phyloP scores from a whole-genome alignment of 2,329 filamentous ascomycete species.

The Diaporthe citrichinensis region DNA sequence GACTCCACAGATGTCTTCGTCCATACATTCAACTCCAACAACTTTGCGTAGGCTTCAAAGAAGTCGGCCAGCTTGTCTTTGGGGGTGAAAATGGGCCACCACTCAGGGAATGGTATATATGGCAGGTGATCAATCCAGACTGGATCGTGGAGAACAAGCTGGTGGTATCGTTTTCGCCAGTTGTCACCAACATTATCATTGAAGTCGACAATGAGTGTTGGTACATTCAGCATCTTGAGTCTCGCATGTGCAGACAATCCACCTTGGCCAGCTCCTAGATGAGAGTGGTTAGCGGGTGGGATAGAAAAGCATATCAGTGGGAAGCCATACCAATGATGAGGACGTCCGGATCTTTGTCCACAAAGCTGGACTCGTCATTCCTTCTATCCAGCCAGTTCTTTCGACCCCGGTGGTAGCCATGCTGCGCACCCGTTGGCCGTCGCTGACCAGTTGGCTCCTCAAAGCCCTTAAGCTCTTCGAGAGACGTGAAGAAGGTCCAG shows the following conservation, averaged over 20 bases:
- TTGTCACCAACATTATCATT: slow-evolving; percentile 69
- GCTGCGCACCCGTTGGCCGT: slow-evolving; percentile 69
- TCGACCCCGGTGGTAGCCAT: slow-evolving; percentile 64
- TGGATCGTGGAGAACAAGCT: slow-evolving; percentile 73
- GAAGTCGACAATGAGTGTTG: slow-evolving; percentile 66
- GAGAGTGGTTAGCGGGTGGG: slow-evolving; percentile 18
- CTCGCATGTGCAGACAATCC: slow-evolving; percentile 67
- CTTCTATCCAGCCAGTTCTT: slow-evolving; percentile 73
- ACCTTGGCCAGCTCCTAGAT: slow-evolving; percentile 67
- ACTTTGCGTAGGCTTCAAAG: slow-evolving; percentile 72
- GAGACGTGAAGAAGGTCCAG: slow-evolving; percentile 73
- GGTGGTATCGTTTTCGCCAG: slow-evolving; percentile 71
- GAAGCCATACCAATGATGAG: slow-evolving; percentile 64
- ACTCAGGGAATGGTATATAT: slow-evolving; percentile 71
- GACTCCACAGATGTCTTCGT: slow-evolving; percentile 62
- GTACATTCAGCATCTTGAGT: slow-evolving; percentile 67
- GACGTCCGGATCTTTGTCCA: slow-evolving; percentile 63
- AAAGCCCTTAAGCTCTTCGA: slow-evolving; percentile 67
- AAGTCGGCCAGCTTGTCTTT: slow-evolving; percentile 78
- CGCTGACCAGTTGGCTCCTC: slow-evolving; percentile 63
- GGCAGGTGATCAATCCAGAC: slow-evolving; percentile 72
- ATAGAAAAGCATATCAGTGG: too few relatives aligned
- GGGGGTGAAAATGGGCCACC: slow-evolving; percentile 77
- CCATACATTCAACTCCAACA: slow-evolving; percentile 77
- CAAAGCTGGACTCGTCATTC: slow-evolving; percentile 61